Evolutionary conservation across 257 asterid genomes (phyloP), one percentile per base, ranked within the genome.

Genomic region (Jacaranda copaia): DNA sequence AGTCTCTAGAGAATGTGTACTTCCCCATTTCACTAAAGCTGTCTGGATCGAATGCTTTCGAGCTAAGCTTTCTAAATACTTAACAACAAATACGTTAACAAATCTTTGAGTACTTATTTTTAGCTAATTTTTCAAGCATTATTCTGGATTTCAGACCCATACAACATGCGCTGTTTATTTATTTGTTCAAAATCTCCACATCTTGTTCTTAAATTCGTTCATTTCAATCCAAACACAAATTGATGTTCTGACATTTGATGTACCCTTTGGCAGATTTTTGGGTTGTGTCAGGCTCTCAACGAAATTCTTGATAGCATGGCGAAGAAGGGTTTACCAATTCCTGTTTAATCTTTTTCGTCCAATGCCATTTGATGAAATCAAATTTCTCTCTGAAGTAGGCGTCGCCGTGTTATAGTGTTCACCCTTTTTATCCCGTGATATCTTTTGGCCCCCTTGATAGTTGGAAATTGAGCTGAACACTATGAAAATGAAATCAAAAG

Each of bases 251-350:
- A 85, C 75, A 38, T 42, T 19, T 38, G 62, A 0, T 20, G 36
- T 19, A 55, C 42, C 58, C 67, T 55, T 78, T 75, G 40, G 85
- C 96, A 95, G 98, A 93, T 95, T 36, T 91, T 91, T 62, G 99
- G 97, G 19, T 73, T 92, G 81, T 95, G 99, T 76, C 99, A 95
- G 84, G 97, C 97, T 64, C 93, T 95, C 14, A 95, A 93, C 72
- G 98, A 93, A 68, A 82, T 93, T 72, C 97, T 95, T 39, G 99
- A 95, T 76, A 78, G 96, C 92, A 95, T 95, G 99, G 96, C 94
- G 25, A 95, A 90, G 90, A 95, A 89, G 89, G 99, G 99, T 53
- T 77, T 95, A 65, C 89, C 96, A 2, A 86, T 95, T 77, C 95
- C 95, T 45, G 97, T 95, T 56, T 95, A 87, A 83, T 67, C 45